phyloP scores from a whole-genome alignment of 306 rosid genomes.

The Glycine latifolia region DNA sequence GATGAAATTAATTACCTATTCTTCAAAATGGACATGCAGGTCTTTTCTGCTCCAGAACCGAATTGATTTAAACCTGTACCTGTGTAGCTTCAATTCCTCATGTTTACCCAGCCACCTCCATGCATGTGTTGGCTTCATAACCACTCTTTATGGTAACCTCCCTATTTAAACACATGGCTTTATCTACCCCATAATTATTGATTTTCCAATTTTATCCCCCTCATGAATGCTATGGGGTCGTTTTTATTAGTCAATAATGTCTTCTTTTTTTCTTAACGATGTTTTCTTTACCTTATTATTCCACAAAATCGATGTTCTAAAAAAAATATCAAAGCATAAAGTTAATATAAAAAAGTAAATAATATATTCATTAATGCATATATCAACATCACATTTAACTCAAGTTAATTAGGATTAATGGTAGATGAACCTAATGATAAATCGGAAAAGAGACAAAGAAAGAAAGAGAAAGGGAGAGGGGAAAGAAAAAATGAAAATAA shows the following conservation, averaged over 20 bases:
- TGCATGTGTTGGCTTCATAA: conserved; percentile 43
- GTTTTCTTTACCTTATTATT: not conserved
- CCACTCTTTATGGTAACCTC: conserved; percentile 27
- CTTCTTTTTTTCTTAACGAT: not conserved
- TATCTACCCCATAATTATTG: not conserved
- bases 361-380: too few relatives aligned
- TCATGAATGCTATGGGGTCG: conserved; percentile 52
- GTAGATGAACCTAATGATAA: too few relatives aligned
- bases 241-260: conserved; percentile 6
- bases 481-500: too few relatives aligned
- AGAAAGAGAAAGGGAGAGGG: too few relatives aligned
- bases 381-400: too few relatives aligned
- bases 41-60: not conserved
- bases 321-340: not conserved
- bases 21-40: conserved; percentile 12
- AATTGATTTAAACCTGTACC: conserved; percentile 21
- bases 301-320: not conserved
- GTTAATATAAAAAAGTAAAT: not conserved
- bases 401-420: too few relatives aligned
- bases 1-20: conserved; percentile 14
- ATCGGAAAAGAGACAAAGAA: too few relatives aligned
- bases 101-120: conserved; percentile 38
- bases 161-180: conserved; percentile 34
- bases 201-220: conserved; percentile 38
- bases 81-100: conserved; percentile 29